phyloP scores from a whole-genome alignment of 129 eudicot species.

The Lactuca saligna region DNA sequence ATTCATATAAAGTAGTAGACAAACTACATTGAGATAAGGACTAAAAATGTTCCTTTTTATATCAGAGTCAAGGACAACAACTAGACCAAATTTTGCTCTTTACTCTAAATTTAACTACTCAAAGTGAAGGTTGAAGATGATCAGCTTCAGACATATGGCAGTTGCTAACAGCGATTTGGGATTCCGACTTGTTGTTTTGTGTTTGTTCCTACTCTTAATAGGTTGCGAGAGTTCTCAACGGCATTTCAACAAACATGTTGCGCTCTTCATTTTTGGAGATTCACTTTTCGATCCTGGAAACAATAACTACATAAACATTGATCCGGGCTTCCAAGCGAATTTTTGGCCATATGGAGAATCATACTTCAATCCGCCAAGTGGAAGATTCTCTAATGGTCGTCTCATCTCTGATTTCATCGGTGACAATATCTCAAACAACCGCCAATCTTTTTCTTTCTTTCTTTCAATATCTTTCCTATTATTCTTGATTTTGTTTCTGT shows the following conservation, averaged over 20 bases:
- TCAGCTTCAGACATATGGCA: too few species aligned
- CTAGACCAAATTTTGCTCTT: too few species aligned
- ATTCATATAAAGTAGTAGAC: too few species aligned
- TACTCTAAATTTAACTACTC: too few species aligned
- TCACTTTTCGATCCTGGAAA: conserved; percentile 48
- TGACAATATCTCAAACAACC: neutral
- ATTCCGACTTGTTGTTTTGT: too few species aligned
- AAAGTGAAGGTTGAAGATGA: neutral
- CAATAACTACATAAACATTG: conserved; percentile 50
- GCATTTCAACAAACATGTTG: conserved; percentile 7
- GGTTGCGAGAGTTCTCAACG: neutral
- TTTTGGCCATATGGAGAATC: conserved; percentile 48
- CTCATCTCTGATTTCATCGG: conserved; percentile 44
- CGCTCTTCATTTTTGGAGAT: conserved; percentile 47
- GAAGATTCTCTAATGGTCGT: conserved; percentile 57
- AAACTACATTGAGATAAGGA: too few species aligned
- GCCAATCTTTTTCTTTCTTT: neutral
- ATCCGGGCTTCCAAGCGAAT: conserved; percentile 34
- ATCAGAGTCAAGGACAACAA: too few species aligned
- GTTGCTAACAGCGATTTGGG: neutral
- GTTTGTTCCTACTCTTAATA: neutral
- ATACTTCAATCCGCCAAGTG: conserved; percentile 38
- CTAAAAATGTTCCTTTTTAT: too few species aligned
- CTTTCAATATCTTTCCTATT: too few species aligned
- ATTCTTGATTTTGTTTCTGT: neutral